phyloP scores from a whole-genome alignment of 179 eudicot genomes.

The Heliamphora pulchella region DNA sequence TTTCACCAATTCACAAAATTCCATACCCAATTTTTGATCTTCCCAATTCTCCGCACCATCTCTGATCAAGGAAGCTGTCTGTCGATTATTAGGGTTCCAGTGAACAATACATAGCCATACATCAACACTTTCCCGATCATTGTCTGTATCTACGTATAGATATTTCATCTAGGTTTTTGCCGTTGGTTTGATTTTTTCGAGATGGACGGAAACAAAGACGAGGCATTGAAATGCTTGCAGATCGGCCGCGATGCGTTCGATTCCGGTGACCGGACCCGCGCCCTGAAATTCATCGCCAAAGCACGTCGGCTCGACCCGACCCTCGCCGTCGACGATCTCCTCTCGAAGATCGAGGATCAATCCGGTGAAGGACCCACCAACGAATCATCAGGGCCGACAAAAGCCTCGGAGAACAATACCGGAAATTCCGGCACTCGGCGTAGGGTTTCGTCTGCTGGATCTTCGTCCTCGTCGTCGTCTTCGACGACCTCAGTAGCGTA shows the following conservation, averaged over 20 bases:
- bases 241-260: constrained; percentile 31
- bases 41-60: not conserved
- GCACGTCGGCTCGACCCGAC: constrained; percentile 51
- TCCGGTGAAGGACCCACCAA: constrained; percentile 16
- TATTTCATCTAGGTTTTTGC: not conserved
- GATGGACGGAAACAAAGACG: constrained; percentile 63
- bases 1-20: too few relatives aligned
- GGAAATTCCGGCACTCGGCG: constrained; percentile 19
- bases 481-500: constrained; percentile 24
- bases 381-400: constrained; percentile 9
- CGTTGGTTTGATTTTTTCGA: not conserved
- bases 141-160: too few relatives aligned
- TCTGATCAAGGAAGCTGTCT: too few relatives aligned
- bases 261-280: constrained; percentile 35
- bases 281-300: constrained; percentile 39
- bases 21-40: not conserved
- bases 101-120: too few relatives aligned
- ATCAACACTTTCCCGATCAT: too few relatives aligned
- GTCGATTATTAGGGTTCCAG: too few relatives aligned
- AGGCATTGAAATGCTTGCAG: constrained; percentile 40
- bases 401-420: not conserved
- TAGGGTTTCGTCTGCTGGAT: constrained; percentile 25
- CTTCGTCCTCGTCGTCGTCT: constrained; percentile 13
- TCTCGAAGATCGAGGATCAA: constrained; percentile 18
- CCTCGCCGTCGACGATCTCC: constrained; percentile 29